Percentiles rank a stretch among this genome's conserved stretches.
phyloP scores from a whole-genome alignment of 1,139 yeast species.

The Torulaspora globosa region DNA sequence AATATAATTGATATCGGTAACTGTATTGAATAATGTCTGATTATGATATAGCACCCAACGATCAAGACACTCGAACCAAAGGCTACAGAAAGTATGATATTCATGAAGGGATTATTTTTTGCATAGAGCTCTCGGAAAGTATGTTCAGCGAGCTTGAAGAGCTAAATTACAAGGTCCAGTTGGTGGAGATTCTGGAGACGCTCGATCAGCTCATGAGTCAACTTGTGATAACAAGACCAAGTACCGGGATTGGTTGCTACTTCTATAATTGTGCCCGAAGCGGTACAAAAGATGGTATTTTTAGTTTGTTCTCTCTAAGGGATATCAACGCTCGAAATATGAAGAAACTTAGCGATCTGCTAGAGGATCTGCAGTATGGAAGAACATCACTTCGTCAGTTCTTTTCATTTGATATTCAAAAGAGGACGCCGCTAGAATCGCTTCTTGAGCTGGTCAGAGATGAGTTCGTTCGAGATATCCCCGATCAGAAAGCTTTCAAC shows the following conservation, averaged over 20 bases:
- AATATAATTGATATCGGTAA: background rate
- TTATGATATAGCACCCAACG: background rate
- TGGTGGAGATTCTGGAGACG: constrained; percentile 52
- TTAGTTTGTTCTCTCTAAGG: constrained; percentile 38
- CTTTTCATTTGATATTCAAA: constrained; percentile 31
- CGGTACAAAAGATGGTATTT: constrained; percentile 35
- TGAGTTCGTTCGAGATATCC: constrained; percentile 37
- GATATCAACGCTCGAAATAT: constrained; percentile 43
- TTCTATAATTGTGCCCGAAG: constrained; percentile 47
- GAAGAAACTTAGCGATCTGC: constrained; percentile 40
- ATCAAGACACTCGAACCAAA: background rate
- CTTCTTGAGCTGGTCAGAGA: constrained; percentile 39
- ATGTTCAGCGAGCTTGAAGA: constrained; percentile 42
- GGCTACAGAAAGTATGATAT: constrained; percentile 43
- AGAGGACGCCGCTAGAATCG: constrained; percentile 32
- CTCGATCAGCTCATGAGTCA: constrained; percentile 54
- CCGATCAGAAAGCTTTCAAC: constrained; percentile 39
- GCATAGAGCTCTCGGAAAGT: constrained; percentile 55
- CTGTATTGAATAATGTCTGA: constrained; percentile 1
- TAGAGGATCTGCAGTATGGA: constrained; percentile 35
- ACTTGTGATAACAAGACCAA: constrained; percentile 54
- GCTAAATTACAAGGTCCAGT: constrained; percentile 41
- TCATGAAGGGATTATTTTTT: constrained; percentile 60
- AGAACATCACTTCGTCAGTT: constrained; percentile 23
- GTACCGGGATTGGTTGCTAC: constrained; percentile 65